These are phyloP conservation scores for Articulospora tetracladia DNA, from an alignment of 495 filamentous ascomycete species.

Conservation along the genomic window DNA sequence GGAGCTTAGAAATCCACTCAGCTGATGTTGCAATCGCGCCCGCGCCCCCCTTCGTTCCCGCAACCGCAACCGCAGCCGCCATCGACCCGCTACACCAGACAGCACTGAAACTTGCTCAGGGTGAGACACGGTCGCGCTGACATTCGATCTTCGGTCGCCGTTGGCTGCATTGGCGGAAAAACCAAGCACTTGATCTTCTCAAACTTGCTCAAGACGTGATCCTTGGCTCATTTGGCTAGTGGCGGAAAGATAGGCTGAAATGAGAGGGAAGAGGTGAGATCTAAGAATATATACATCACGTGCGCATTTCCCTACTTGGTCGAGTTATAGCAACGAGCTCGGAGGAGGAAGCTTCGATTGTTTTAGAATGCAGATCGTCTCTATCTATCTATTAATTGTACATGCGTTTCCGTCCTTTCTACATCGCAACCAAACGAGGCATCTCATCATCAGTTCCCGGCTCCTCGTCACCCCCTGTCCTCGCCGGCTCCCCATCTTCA, in stretches of 20 bases:
- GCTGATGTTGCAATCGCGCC: too few species aligned
- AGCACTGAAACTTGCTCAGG: conserved; percentile 13
- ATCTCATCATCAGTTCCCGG: conserved; percentile 21
- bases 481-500: not conserved
- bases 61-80: too few species aligned
- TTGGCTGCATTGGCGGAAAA: not conserved
- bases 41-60: too few species aligned
- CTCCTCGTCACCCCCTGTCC: conserved; percentile 14
- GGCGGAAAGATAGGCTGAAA: too few species aligned
- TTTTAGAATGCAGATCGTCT: not conserved
- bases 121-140: not conserved
- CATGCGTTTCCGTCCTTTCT: not conserved
- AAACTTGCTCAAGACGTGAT: not conserved
- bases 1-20: too few species aligned
- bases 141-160: too few species aligned
- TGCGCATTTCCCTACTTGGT: too few species aligned
- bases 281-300: too few species aligned
- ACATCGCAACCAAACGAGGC: conserved; percentile 8
- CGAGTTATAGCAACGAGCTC: too few species aligned
- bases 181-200: too few species aligned
- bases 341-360: too few species aligned
- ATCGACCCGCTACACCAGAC: not conserved
- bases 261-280: too few species aligned
- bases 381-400: not conserved
- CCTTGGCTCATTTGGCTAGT: not conserved